These are phyloP conservation scores for Pulveroboletus sp. DNA, from an alignment of 768 basidiomycete genomes.

Conservation along the genomic window DNA sequence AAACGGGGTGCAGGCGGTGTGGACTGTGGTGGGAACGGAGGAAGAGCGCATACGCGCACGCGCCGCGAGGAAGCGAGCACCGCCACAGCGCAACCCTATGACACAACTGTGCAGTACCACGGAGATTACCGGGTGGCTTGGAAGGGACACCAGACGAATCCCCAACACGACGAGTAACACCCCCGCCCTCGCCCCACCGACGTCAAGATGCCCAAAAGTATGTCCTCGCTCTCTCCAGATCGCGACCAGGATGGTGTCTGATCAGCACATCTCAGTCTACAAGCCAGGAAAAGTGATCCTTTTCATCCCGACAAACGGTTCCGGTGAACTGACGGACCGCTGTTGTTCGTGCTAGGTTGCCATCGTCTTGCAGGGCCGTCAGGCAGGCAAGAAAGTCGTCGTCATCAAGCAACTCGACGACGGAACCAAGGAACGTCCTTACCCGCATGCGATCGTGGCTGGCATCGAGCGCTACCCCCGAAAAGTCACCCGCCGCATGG, in stretches of 20 bases:
- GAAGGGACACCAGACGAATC: not conserved
- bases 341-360: slow-evolving; percentile 56
- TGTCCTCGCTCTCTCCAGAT: not conserved
- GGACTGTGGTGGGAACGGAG: no score
- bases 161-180: slow-evolving; percentile 17
- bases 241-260: slow-evolving; percentile 1
- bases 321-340: not conserved
- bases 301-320: not conserved
- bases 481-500: slow-evolving; percentile 97
- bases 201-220: slow-evolving; percentile 43
- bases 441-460: slow-evolving; percentile 97
- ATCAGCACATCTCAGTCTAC: slow-evolving; percentile 56
- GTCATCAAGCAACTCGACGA: slow-evolving; percentile 98
- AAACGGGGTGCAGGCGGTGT: no score
- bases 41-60: no score
- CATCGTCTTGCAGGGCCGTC: slow-evolving; percentile 97
- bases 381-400: slow-evolving; percentile 99
- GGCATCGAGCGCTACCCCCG: slow-evolving; percentile 97
- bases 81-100: not conserved
- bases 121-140: slow-evolving; percentile 36
- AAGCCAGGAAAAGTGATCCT: slow-evolving; percentile 83
- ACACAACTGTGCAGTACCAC: slow-evolving; percentile 25
- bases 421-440: slow-evolving; percentile 92
- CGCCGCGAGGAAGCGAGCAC: no score
- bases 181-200: slow-evolving; percentile 27